Conservation (phyloP, 306 rosid species). For the Comarum palustre region DNA sequence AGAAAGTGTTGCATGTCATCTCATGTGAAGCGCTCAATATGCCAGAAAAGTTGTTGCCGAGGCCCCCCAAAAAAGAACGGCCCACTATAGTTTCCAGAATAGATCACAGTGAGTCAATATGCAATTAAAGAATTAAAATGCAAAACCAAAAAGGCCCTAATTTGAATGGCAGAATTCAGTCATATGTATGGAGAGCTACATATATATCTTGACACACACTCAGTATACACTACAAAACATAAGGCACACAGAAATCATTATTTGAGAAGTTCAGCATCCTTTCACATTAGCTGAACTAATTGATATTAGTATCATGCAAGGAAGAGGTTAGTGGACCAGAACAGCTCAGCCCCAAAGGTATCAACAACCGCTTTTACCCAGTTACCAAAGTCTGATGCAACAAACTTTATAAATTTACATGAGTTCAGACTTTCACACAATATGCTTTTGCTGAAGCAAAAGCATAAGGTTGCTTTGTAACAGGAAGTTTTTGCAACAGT, state of each 20-base stretch:
- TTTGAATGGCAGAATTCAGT: neutral
- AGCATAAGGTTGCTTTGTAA: neutral
- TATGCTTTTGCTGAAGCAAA: neutral
- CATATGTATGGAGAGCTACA: neutral
- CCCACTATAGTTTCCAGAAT: conserved; percentile 40
- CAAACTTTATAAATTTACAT: neutral
- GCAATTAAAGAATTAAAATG: neutral
- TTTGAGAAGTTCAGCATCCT: neutral
- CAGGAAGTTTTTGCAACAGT: neutral
- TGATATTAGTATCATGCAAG: neutral
- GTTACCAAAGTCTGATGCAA: neutral
- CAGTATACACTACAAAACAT: neutral
- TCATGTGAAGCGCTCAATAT: conserved; percentile 40
- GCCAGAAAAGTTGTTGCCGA: conserved; percentile 45
- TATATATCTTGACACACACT: neutral
- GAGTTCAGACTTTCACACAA: neutral
- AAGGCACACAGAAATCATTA: neutral
- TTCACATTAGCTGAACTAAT: neutral
- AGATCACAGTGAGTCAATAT: conserved; percentile 1
- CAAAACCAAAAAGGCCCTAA: neutral
- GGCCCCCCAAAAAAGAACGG: conserved; percentile 54
- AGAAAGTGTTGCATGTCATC: conserved; percentile 39
- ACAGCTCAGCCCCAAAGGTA: neutral
- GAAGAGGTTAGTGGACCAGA: neutral
- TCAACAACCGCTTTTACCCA: neutral